Evolutionary conservation across 108 stramenopile genomes (phyloP).

Genomic region (Pseudonitzschia multistriata): DNA sequence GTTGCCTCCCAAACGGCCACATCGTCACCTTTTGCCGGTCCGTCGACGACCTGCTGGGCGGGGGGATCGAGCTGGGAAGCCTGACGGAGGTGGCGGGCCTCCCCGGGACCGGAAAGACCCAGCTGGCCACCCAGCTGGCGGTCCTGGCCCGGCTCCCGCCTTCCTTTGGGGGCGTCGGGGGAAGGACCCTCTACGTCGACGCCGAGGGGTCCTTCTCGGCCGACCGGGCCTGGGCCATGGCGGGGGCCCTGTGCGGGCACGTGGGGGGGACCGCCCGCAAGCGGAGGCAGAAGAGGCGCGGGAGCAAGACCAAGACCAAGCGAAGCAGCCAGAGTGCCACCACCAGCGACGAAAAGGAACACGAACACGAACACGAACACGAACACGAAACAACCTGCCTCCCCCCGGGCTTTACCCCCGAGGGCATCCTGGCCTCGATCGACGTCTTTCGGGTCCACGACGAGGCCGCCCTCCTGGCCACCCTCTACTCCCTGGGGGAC

Average conservation of each 20-base stretch:
- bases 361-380: background rate
- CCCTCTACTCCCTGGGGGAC: conserved; percentile 57
- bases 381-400: conserved; percentile 14
- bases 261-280: conserved; percentile 20
- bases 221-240: conserved; percentile 82
- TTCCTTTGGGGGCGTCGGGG: conserved; percentile 84
- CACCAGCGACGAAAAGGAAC: background rate
- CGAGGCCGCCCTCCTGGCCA: conserved; percentile 77
- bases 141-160: conserved; percentile 82
- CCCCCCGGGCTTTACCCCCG: conserved; percentile 44
- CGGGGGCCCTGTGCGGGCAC: conserved; percentile 49
- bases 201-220: conserved; percentile 90
- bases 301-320: background rate
- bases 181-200: conserved; percentile 86
- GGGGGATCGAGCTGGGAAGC: conserved; percentile 79
- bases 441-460: conserved; percentile 93
- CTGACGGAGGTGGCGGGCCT: conserved; percentile 90
- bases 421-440: conserved; percentile 74
- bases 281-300: conserved; percentile 3
- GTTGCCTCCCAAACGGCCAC: background rate
- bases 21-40: conserved; percentile 78
- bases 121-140: conserved; percentile 91
- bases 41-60: conserved; percentile 81
- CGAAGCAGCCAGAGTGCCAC: conserved; percentile 15
- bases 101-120: conserved; percentile 95